A percentile compares a stretch with the other conserved stretches of the same genome.
Conservation (phyloP, 108 stramenopile species). For the Stephanodiscus minutulus region DNA sequence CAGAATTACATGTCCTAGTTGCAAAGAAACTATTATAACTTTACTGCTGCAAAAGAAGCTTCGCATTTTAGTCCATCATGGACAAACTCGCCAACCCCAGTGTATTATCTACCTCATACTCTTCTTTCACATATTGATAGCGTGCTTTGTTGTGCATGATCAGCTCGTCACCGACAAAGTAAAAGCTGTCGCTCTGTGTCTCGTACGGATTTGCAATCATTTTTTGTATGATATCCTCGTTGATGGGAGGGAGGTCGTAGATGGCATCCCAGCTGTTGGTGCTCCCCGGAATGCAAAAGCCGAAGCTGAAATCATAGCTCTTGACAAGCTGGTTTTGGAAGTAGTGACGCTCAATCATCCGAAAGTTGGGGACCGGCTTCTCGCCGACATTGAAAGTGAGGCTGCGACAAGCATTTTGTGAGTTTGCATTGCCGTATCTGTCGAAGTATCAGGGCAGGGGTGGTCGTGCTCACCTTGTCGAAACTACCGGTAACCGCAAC, state of each 20-base stretch:
- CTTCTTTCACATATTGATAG: slow-evolving; percentile 58
- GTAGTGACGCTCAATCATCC: slow-evolving; percentile 88
- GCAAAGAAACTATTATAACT: neutral
- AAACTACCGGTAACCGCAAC: slow-evolving; percentile 62
- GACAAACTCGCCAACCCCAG: neutral
- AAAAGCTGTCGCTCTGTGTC: no score
- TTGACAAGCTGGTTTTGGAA: slow-evolving; percentile 64
- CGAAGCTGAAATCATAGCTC: slow-evolving; percentile 66
- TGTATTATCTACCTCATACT: neutral
- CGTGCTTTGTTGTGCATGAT: slow-evolving; percentile 81
- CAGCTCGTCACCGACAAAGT: slow-evolving; percentile 74
- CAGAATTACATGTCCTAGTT: neutral
- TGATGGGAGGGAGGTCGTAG: slow-evolving; percentile 69
- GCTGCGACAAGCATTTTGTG: neutral
- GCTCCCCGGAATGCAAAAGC: slow-evolving; percentile 79
- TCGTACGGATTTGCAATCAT: slow-evolving; percentile 76
- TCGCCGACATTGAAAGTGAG: slow-evolving; percentile 76
- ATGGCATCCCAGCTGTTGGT: slow-evolving; percentile 81
- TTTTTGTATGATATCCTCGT: slow-evolving; percentile 67
- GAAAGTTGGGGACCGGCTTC: slow-evolving; percentile 55
- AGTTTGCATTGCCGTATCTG: no score
- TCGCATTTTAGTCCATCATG: neutral
- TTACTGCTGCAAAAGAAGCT: neutral
- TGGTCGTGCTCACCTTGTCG: slow-evolving; percentile 19
- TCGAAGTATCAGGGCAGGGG: neutral